Base-by-base conservation (phyloP, 768 basidiomycete genomes). In the Hirschioporus abietinus region DNA sequence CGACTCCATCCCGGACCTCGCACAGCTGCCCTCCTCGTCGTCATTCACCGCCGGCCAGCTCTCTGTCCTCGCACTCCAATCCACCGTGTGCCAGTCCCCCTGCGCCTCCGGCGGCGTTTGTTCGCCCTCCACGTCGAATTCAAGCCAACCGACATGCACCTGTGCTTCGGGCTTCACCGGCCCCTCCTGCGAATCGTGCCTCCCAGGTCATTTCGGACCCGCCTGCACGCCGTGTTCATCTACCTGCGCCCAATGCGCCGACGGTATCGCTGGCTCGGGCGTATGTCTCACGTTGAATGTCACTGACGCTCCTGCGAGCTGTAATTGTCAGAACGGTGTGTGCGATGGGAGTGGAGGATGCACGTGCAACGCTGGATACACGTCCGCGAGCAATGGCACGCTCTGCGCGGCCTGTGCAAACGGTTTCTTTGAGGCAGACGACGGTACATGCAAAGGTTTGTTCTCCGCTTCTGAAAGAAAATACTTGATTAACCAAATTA, bases 321-420 rank as follows among this genome's bases (percentile, higher is more conserved):
- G 94, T 76, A 90, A 93, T 72, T 96, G 94, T 72, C 68, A 88
- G 63, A 95, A 95, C 71, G 94, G 94, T 1, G 75, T 85, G 60
- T 96, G 94, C 75, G 83, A 83, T 1, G 69, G 83, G 0, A 83
- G 84, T 66, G 88, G 90, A 0, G 85, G 89, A 68, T 95, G 94
- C 72, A 76, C 83, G 4, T 96, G 94, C 74, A 88, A 88, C 70
- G 73, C 86, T 0, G 94, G 94, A 0, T 96, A 90, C 89, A 85
- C 84, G 1, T 83, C 84, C 0, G 87, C 82, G 0, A 78, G 78
- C 61, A 89, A 92, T 70, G 91, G 92, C 7, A 93, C 90, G 0
- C 83, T 86, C 15, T 96, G 93, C 74, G 86, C 90, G 12, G 80
- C 85, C 64, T 96, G 94, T 72, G 82, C 85, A 0, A 67, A 80